Percentiles rank a stretch among this genome's conserved stretches.
Conservation (phyloP, 768 basidiomycete species). For the Mycena olivaceomarginata region DNA sequence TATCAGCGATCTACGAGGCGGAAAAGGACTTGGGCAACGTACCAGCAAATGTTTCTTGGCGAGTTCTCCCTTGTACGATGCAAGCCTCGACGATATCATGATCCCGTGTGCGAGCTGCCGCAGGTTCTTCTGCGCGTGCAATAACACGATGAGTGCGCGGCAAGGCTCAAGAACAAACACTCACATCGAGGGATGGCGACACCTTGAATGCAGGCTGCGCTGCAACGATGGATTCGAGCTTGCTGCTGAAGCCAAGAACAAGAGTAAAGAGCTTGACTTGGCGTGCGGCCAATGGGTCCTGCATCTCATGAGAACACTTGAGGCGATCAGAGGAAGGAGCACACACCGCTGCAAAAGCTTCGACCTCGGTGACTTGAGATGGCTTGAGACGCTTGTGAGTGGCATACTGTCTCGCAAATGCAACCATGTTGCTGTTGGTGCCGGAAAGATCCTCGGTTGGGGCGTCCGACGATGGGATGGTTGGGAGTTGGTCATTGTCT, state of each 20-base stretch:
- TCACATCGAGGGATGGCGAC: slow-evolving; percentile 1
- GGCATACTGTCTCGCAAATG: too few species aligned
- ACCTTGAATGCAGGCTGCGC: neutral
- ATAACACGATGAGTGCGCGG: neutral
- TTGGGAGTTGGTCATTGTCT: too few species aligned
- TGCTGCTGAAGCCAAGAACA: neutral
- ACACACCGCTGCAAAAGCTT: slow-evolving; percentile 1
- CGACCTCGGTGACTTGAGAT: too few species aligned
- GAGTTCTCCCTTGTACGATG: neutral
- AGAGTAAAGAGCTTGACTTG: neutral
- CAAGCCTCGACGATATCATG: neutral
- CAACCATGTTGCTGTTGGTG: too few species aligned
- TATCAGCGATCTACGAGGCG: neutral
- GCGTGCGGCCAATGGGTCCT: slow-evolving; percentile 1
- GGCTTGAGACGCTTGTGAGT: too few species aligned
- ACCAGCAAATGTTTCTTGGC: slow-evolving; percentile 4
- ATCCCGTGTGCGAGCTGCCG: neutral
- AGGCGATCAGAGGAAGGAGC: neutral
- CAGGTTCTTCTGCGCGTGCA: neutral
- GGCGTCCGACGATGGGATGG: too few species aligned
- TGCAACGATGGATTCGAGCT: neutral
- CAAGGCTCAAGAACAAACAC: neutral
- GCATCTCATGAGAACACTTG: too few species aligned
- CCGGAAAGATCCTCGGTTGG: too few species aligned
- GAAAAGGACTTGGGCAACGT: neutral